Percentiles rank a stretch among this genome's conserved stretches.
phyloP scores from a whole-genome alignment of 2,329 filamentous ascomycete species.

The Diaporthe vexans region DNA sequence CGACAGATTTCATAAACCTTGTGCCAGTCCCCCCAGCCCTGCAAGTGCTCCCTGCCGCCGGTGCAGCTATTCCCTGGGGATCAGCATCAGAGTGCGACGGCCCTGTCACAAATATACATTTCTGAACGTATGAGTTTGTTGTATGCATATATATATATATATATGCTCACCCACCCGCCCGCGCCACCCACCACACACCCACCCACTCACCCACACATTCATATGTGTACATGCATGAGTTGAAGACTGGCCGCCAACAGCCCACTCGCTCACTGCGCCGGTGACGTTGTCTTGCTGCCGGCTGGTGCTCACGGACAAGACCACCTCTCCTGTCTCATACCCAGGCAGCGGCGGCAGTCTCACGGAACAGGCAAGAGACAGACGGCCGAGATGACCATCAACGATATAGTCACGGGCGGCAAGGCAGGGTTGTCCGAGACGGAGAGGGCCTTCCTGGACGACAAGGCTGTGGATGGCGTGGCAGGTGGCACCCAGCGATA shows the following conservation, averaged over 20 bases:
- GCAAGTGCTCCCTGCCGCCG: not conserved
- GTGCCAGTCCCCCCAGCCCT: conserved; percentile 9
- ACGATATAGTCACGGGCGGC: not conserved
- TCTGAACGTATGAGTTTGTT: too few species aligned
- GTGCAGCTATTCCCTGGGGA: conserved; percentile 11
- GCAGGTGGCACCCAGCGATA: conserved; percentile 47
- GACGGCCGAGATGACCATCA: conserved; percentile 25
- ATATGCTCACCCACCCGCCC: not conserved
- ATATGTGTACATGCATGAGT: not conserved
- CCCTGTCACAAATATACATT: not conserved
- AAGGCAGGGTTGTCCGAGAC: conserved; percentile 22
- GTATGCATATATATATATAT: not conserved
- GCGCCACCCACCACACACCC: not conserved
- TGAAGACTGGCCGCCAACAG: not conserved
- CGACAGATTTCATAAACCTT: conserved; percentile 37
- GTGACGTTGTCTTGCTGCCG: not conserved
- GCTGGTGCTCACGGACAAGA: not conserved
- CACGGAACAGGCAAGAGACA: not conserved
- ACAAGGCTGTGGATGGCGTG: conserved; percentile 9
- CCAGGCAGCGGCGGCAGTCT: not conserved
- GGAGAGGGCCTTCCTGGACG: not conserved
- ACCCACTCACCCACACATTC: not conserved
- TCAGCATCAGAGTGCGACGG: not conserved
- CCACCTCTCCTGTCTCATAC: not conserved
- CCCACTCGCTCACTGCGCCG: not conserved